phyloP scores from a whole-genome alignment of 768 basidiomycete species.

The Mrakia frigida region DNA sequence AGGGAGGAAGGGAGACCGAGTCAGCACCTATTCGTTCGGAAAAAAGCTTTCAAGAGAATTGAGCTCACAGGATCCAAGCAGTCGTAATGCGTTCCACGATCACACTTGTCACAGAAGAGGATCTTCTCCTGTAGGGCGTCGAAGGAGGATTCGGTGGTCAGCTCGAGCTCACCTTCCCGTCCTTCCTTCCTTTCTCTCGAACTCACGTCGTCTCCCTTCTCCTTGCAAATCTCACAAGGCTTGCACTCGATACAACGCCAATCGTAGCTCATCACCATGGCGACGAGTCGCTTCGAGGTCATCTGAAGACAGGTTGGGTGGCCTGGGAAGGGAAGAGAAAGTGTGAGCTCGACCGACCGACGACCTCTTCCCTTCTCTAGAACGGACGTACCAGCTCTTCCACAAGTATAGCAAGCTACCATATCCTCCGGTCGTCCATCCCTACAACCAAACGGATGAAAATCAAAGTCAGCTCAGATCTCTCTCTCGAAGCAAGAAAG shows the following conservation, averaged over 20 bases:
- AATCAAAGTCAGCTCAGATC: slow-evolving; percentile 19
- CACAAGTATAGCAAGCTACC: slow-evolving; percentile 17
- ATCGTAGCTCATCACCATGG: slow-evolving; percentile 60
- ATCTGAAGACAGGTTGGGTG: slow-evolving; percentile 79
- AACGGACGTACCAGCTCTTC: neutral
- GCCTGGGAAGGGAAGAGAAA: slow-evolving; percentile 47
- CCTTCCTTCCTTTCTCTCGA: neutral
- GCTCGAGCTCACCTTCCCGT: neutral
- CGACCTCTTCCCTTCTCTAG: no score
- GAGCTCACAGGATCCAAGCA: slow-evolving; percentile 38
- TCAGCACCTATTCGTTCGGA: neutral
- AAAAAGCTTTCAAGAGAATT: neutral
- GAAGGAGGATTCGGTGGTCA: neutral
- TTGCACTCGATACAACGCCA: slow-evolving; percentile 94
- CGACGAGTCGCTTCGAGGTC: slow-evolving; percentile 52
- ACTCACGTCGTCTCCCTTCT: slow-evolving; percentile 85
- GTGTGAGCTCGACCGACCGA: neutral
- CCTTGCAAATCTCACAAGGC: slow-evolving; percentile 75
- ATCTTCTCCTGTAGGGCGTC: slow-evolving; percentile 58
- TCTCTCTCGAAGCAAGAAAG: slow-evolving; percentile 5
- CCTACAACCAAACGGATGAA: slow-evolving; percentile 18
- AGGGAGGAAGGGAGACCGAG: neutral
- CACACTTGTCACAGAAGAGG: slow-evolving; percentile 89
- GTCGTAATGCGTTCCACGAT: slow-evolving; percentile 52
- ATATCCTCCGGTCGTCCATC: slow-evolving; percentile 19